These are phyloP conservation scores for Candida labiduridarum DNA, from an alignment of 1,139 yeast genomes.

Conservation along the genomic window DNA sequence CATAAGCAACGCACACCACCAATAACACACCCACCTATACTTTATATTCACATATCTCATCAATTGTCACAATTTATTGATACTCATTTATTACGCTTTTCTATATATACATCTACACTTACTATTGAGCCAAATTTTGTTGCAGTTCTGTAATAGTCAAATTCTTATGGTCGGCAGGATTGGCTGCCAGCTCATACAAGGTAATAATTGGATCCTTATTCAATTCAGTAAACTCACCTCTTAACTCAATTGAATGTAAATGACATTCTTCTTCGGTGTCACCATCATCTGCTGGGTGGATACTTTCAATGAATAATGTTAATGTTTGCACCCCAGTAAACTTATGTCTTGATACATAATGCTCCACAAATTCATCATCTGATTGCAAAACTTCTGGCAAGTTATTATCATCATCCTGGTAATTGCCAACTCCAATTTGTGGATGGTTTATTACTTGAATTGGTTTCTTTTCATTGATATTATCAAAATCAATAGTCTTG, in stretches of 20 bases:
- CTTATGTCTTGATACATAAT: constrained; percentile 71
- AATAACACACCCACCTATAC: too few species aligned
- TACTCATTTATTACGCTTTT: not conserved
- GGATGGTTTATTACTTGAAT: constrained; percentile 66
- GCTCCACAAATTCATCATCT: constrained; percentile 73
- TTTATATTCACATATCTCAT: not conserved
- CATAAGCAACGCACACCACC: too few species aligned
- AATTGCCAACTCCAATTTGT: constrained; percentile 43
- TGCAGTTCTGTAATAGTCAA: constrained; percentile 18
- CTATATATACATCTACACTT: not conserved
- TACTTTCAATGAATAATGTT: constrained; percentile 67
- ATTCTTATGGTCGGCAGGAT: constrained; percentile 82
- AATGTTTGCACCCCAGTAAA: constrained; percentile 74
- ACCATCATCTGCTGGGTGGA: constrained; percentile 51
- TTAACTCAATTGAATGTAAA: constrained; percentile 71
- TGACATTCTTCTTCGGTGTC: constrained; percentile 56
- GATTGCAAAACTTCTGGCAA: constrained; percentile 32
- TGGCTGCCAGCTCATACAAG: constrained; percentile 87
- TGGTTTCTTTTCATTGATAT: constrained; percentile 52
- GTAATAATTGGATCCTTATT: constrained; percentile 71
- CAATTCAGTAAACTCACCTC: constrained; percentile 75
- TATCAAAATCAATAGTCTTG: constrained; percentile 69
- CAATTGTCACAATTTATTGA: not conserved
- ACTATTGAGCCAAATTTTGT: constrained; percentile 1
- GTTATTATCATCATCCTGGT: constrained; percentile 28